Evolutionary conservation across 257 asterid species (phyloP).

Genomic region (Capsicum pubescens): DNA sequence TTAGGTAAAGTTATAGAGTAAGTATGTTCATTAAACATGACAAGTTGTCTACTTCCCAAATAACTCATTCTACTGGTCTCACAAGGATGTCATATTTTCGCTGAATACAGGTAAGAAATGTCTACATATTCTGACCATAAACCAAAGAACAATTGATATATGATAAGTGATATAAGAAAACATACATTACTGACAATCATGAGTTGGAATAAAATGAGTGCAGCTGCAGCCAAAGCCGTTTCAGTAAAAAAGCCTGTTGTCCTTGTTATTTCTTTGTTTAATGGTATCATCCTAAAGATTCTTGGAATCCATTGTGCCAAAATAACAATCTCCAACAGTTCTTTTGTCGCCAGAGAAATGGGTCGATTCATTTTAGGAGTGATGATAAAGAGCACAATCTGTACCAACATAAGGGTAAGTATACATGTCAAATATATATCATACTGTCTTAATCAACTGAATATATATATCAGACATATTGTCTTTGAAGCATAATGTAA

Average conservation of each 20-base stretch:
- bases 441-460: too few species aligned
- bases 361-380: conserved; percentile 43
- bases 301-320: conserved; percentile 59
- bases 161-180: neutral
- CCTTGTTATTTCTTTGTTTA: conserved; percentile 56
- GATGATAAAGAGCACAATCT: conserved; percentile 45
- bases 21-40: too few species aligned
- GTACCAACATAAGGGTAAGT: conserved; percentile 14
- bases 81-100: too few species aligned
- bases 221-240: conserved; percentile 80
- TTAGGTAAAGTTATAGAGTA: too few species aligned
- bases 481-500: neutral
- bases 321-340: conserved; percentile 45
- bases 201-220: conserved; percentile 64
- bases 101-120: too few species aligned
- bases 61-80: too few species aligned
- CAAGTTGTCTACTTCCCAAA: too few species aligned
- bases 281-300: conserved; percentile 48
- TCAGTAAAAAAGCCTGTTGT: conserved; percentile 66
- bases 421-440: conserved; percentile 17
- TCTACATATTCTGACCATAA: too few species aligned
- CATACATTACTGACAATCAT: conserved; percentile 76
- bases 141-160: neutral
- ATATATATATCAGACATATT: too few species aligned
- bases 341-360: conserved; percentile 48